Evolutionary conservation across 164 flowering plant genomes (phyloP), one percentile per base, ranked within the genome.

Genomic region (Liquidambar formosana): DNA sequence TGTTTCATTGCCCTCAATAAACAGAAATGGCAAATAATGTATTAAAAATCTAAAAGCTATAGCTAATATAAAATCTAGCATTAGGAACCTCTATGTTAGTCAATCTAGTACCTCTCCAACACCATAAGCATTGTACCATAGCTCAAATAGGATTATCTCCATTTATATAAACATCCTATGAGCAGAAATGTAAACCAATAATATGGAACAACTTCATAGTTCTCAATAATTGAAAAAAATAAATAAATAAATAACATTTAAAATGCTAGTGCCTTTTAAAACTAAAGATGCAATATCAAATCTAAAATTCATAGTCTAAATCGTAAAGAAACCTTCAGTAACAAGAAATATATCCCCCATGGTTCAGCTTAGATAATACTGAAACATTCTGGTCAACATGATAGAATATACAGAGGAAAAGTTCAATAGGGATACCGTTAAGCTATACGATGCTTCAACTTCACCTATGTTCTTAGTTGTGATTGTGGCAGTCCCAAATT

Each of bases 381-480:
- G 47, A n/a, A 41, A 21, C 33, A n/a, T 63, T 14, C 23, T 13
- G 1, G 28, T 25, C n/a, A 25, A 15, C 38, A 46, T 26, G 19
- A 48, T 13, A 23, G 14, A n/a, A n/a, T 12, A 2, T n/a, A 44
- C 10, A 4, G 14, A 53, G 61, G 47, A 51, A 66, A 56, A 47
- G 23, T 43, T 45, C 27, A 57, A 27, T 4, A 5, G 23, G 46
- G 43, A 41, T 87, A 94, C 97, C 84, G 92, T 91, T 75, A 92
- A 81, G 84, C 99, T 90, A 66, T 94, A 94, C 25, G 99, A 94
- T 48, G 97, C 99, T 80, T 94, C 97, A 58, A 94, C 75, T 80
- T 86, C 86, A 71, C 99, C 99, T 64, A 80, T 77, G 69, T 92
- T 94, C 79, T 85, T 77, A 19, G 89, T 73, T 8, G 87, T 86